phyloP scores from a whole-genome alignment of 1,284 basidiomycete genomes.

The Pascua guehoae region DNA sequence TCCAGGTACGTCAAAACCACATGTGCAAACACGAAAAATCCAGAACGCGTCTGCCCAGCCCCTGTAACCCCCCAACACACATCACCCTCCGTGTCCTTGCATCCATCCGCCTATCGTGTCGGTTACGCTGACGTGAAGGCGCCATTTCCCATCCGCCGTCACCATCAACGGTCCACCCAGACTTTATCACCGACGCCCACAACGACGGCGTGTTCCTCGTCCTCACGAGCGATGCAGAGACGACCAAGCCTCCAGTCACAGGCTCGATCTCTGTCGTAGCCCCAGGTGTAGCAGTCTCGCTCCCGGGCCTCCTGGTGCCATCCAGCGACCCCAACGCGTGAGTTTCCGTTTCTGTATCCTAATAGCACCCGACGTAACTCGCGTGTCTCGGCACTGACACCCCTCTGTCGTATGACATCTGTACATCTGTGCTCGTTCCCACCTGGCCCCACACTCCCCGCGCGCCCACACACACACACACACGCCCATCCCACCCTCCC shows the following conservation, averaged over 20 bases:
- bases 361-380: too few relatives aligned
- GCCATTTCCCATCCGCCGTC: constrained; percentile 35
- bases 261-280: constrained; percentile 7
- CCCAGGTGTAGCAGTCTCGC: neutral
- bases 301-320: neutral
- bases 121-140: constrained; percentile 14
- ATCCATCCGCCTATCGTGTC: neutral
- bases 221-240: neutral
- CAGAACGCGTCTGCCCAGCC: neutral
- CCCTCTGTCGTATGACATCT: too few relatives aligned
- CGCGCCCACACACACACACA: too few relatives aligned
- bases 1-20: constrained; percentile 26
- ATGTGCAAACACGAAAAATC: neutral
- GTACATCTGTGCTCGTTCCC: too few relatives aligned
- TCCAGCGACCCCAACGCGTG: neutral
- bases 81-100: neutral
- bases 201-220: constrained; percentile 13
- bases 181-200: constrained; percentile 40
- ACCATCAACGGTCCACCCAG: constrained; percentile 37
- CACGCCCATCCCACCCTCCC: too few relatives aligned
- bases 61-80: neutral
- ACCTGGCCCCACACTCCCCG: too few relatives aligned
- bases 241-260: constrained; percentile 3
- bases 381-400: too few relatives aligned
- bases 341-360: neutral